phyloP scores from a whole-genome alignment of 352 stramenopile genomes.

The Globisporangium spiculum region DNA sequence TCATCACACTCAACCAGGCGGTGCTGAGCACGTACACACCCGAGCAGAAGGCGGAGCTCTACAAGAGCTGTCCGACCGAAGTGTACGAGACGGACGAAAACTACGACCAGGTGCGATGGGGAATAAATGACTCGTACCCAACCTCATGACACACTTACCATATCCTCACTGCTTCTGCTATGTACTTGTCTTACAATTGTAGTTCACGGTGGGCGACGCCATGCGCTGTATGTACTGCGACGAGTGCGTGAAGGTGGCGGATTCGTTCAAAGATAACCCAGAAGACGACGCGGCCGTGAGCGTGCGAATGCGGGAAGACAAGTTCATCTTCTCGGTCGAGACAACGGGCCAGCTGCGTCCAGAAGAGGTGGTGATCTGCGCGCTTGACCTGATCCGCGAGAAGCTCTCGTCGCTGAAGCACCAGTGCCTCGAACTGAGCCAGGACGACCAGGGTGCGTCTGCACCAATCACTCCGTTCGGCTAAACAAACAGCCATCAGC shows the following conservation, averaged over 20 bases:
- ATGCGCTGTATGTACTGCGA: slow-evolving; percentile 90
- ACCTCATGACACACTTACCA: too few species aligned
- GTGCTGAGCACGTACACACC: slow-evolving; percentile 91
- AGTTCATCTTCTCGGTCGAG: slow-evolving; percentile 97
- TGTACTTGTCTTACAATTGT: too few species aligned
- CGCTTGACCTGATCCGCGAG: slow-evolving; percentile 83
- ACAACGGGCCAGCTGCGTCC: slow-evolving; percentile 83
- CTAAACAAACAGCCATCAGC: slow-evolving; percentile 29
- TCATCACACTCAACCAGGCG: slow-evolving; percentile 89
- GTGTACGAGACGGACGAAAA: slow-evolving; percentile 94
- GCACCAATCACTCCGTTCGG: slow-evolving; percentile 81
- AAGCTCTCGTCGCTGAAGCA: slow-evolving; percentile 86
- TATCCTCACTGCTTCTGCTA: too few species aligned
- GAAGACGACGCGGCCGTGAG: slow-evolving; percentile 94
- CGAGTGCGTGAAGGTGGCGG: slow-evolving; percentile 90
- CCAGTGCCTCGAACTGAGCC: slow-evolving; percentile 81
- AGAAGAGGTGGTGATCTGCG: slow-evolving; percentile 85
- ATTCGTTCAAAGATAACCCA: slow-evolving; percentile 93
- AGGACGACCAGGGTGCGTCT: slow-evolving; percentile 61
- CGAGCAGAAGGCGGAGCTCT: slow-evolving; percentile 94
- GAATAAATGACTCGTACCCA: too few species aligned
- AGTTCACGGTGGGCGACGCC: slow-evolving; percentile 57
- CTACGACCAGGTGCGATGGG: slow-evolving; percentile 39
- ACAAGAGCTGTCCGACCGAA: slow-evolving; percentile 93
- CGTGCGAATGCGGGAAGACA: slow-evolving; percentile 87